Evolutionary conservation across 2,329 filamentous ascomycete species (phyloP).

Genomic region (Aspergillus sclerotialis): DNA sequence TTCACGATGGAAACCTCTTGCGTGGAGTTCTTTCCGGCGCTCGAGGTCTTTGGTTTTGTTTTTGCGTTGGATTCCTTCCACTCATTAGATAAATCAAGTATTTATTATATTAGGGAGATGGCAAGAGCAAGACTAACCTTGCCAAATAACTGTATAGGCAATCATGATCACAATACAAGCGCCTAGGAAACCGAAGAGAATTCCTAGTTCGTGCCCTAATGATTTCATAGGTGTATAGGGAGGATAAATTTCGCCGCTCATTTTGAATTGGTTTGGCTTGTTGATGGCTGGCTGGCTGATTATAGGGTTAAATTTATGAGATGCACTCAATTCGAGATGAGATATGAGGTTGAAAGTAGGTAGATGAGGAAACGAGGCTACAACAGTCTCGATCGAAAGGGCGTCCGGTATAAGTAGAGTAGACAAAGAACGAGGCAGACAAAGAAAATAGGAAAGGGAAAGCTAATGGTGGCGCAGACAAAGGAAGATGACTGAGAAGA

Average conservation of each 20-base stretch:
- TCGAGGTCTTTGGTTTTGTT: slow-evolving; percentile 22
- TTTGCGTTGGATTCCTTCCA: slow-evolving; percentile 10
- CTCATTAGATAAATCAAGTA: not conserved
- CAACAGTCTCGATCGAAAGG: no score
- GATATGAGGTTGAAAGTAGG: no score
- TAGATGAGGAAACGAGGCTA: no score
- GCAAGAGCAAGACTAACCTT: slow-evolving; percentile 14
- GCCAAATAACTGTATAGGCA: slow-evolving; percentile 29
- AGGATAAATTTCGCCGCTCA: slow-evolving; percentile 12
- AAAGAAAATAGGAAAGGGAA: no score
- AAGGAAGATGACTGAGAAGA: no score
- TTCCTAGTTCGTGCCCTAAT: slow-evolving; percentile 29
- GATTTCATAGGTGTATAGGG: slow-evolving; percentile 24
- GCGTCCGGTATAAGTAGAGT: no score
- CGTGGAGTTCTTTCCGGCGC: slow-evolving; percentile 23
- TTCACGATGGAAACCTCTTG: slow-evolving; percentile 13
- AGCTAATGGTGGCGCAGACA: no score
- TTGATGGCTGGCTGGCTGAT: not conserved
- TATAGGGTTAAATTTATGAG: no score
- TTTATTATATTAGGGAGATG: not conserved
- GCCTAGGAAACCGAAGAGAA: slow-evolving; percentile 33
- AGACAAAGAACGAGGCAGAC: no score
- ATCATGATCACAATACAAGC: slow-evolving; percentile 26
- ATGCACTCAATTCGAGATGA: no score
- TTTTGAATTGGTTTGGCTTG: not conserved